Percentiles rank a stretch among this genome's conserved stretches.
Conservation (phyloP, 768 basidiomycete genomes). For the Pleurotus djamor region DNA sequence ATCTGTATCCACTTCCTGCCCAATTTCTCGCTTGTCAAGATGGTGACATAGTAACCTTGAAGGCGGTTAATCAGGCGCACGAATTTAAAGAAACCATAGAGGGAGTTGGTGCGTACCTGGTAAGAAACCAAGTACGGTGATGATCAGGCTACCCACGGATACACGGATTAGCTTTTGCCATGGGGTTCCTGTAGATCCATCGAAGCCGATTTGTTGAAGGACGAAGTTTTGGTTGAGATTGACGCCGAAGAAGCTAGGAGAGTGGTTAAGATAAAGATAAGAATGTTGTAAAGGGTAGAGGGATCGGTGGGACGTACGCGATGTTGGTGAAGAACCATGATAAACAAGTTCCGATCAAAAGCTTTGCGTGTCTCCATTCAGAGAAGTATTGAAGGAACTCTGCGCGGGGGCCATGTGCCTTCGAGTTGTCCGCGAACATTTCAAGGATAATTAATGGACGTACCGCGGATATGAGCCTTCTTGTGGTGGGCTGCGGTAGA, state of each 20-base stretch:
- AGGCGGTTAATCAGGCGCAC: too few species aligned
- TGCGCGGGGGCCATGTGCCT: constrained; percentile 12
- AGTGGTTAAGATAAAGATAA: neutral
- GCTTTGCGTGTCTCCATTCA: constrained; percentile 66
- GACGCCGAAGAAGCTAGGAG: constrained; percentile 59
- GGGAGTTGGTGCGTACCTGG: constrained; percentile 41
- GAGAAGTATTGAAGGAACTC: constrained; percentile 70
- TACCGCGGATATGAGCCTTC: constrained; percentile 50
- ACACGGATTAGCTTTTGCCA: constrained; percentile 54
- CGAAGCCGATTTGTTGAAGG: constrained; percentile 53
- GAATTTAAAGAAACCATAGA: neutral
- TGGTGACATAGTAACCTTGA: constrained; percentile 44
- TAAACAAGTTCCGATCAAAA: constrained; percentile 61
- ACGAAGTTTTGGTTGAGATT: constrained; percentile 61
- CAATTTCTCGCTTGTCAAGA: constrained; percentile 68
- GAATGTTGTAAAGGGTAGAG: neutral
- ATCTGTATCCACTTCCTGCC: constrained; percentile 78
- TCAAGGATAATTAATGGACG: neutral
- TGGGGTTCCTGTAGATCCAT: constrained; percentile 39
- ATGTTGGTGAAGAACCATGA: constrained; percentile 81
- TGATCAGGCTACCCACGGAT: constrained; percentile 50
- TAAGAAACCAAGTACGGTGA: constrained; percentile 68
- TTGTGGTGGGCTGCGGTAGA: neutral
- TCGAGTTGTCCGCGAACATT: neutral
- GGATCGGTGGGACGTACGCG: constrained; percentile 33